Evolutionary conservation across 352 stramenopile genomes (phyloP), one percentile per base, ranked within the genome.

Genomic region (Pythium brassicae): DNA sequence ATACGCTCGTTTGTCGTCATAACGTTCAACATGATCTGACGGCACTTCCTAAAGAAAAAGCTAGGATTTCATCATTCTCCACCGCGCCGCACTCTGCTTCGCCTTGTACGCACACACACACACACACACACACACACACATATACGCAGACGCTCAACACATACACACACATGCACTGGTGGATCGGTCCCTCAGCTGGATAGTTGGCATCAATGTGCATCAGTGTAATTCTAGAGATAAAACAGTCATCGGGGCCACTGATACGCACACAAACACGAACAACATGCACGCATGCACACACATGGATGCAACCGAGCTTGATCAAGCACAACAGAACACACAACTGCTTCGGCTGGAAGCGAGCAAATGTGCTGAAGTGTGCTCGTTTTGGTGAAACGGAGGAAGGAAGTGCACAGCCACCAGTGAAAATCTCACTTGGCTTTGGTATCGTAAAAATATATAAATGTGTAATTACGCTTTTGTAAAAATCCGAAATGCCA

Each of bases 21-120:
- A 80, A 84, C 69, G 71, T 83, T 84, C 74, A 81, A 80, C 74
- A 82, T 85, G 50, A 85, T 85, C 72, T 59, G 74, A 85, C 74
- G 74, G 74, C 71, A 82, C 74, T 84, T 84, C 74, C 74, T 84
- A 79, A 75, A 62, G 68, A 74, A 74, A 76, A 80, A 81, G 74
- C 74, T 84, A 64, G 23, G 45, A 51, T 51, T 51, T 51, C 45
- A 51, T 51, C 45, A 51, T 59, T 9, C 25, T 53, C 34, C 45
- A 50, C 42, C 8, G 19, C 8, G n/a, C 40, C 6, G 4, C 40
- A 23, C 39, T 46, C 40, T 46, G 19, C 6, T 10, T 47, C 42
- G 4, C 6, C 42, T 9, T 17, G 3, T 10, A 14, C 23, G 2
- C n/a, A 17, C 10, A 47, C 20, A 27, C 20, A 47, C 9, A 11